These are phyloP conservation scores for Nemania sp. DNA, from an alignment of 2,329 filamentous ascomycete genomes.

Conservation along the genomic window DNA sequence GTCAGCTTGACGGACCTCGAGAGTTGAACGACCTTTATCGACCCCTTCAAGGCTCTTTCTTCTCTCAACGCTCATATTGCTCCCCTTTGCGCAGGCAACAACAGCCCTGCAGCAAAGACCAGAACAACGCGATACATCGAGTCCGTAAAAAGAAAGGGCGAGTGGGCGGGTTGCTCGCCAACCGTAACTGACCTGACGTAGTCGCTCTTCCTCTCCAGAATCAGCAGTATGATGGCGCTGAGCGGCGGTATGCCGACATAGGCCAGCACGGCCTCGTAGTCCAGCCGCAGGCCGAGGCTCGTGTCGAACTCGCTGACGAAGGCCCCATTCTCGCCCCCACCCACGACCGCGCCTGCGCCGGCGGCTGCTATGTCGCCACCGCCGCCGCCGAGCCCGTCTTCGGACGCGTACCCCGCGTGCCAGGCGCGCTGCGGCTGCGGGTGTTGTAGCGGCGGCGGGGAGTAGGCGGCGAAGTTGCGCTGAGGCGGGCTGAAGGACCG, in stretches of 20 bases:
- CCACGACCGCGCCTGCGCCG: conserved; percentile 23
- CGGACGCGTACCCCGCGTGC: conserved; percentile 45
- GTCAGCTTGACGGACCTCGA: conserved; percentile 28
- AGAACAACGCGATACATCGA: background rate
- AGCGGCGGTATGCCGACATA: conserved; percentile 85
- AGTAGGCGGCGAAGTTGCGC: conserved; percentile 49
- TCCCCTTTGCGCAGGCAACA: background rate
- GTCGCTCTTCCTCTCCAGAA: conserved; percentile 92
- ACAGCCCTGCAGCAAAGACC: background rate
- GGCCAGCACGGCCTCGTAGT: conserved; percentile 88
- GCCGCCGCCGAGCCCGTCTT: conserved; percentile 23
- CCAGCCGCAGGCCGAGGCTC: conserved; percentile 80
- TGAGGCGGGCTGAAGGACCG: conserved; percentile 51
- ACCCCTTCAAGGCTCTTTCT: background rate
- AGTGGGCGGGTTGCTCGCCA: background rate
- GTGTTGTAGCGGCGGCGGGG: conserved; percentile 54
- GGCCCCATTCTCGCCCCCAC: conserved; percentile 42
- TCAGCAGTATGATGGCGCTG: conserved; percentile 80
- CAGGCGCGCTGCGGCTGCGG: conserved; percentile 64
- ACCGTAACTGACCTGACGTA: conserved; percentile 77
- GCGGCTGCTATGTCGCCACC: conserved; percentile 26
- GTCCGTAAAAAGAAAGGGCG: background rate
- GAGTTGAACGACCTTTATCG: background rate
- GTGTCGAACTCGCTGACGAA: conserved; percentile 74
- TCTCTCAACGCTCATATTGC: background rate